Conservation (phyloP, 2,329 filamentous ascomycete species). For the Exophiala phaeomuriformis region DNA sequence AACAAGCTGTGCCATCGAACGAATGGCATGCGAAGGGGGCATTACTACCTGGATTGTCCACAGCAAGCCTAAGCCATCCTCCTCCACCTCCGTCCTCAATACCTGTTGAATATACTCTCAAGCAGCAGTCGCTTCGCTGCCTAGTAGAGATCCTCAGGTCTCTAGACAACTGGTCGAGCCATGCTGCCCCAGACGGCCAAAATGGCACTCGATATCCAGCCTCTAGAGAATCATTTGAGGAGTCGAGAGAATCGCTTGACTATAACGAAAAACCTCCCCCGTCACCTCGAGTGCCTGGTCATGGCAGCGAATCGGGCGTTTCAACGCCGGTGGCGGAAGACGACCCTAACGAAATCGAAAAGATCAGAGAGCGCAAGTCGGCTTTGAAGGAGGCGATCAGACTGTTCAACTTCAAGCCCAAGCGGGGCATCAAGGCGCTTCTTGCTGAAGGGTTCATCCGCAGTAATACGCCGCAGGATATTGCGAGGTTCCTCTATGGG, state of each 20-base stretch:
- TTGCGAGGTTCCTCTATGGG: slow-evolving; percentile 71
- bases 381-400: slow-evolving; percentile 81
- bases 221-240: slow-evolving; percentile 49
- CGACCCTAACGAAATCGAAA: slow-evolving; percentile 89
- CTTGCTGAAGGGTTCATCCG: slow-evolving; percentile 80
- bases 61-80: slow-evolving; percentile 59
- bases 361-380: slow-evolving; percentile 87
- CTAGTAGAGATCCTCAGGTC: slow-evolving; percentile 83
- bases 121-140: slow-evolving; percentile 79
- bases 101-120: slow-evolving; percentile 84
- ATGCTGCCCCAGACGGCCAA: slow-evolving; percentile 49
- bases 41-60: slow-evolving; percentile 77
- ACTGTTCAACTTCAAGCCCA: slow-evolving; percentile 97
- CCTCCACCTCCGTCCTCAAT: slow-evolving; percentile 47
- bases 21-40: slow-evolving; percentile 87
- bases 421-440: slow-evolving; percentile 79
- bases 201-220: slow-evolving; percentile 34
- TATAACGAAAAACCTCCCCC: slow-evolving; percentile 43
- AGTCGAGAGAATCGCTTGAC: slow-evolving; percentile 69
- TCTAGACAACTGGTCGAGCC: slow-evolving; percentile 84
- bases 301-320: slow-evolving; percentile 50
- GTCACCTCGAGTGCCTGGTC: slow-evolving; percentile 54
- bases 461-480: slow-evolving; percentile 69
- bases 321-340: slow-evolving; percentile 71
- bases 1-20: slow-evolving; percentile 49